Percentiles rank a stretch among this genome's conserved stretches.
Conservation (phyloP, 805 yeast species). For the Metschnikowia borealis region DNA sequence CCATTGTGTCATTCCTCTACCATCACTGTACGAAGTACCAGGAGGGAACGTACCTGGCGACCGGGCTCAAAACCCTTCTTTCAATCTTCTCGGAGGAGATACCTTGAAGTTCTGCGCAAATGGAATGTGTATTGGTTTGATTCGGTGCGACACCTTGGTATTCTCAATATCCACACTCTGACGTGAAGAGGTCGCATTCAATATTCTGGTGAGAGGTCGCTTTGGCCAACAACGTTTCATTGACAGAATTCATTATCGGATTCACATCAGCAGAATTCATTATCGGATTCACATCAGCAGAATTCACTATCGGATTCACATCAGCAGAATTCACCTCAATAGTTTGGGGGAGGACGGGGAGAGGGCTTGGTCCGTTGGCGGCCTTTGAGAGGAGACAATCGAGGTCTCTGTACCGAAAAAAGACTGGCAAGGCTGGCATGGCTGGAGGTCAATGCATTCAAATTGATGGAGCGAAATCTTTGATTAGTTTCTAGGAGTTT, state of each 20-base stretch:
- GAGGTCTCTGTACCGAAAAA: background rate
- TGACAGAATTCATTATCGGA: too few relatives aligned
- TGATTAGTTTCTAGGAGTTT: constrained; percentile 38
- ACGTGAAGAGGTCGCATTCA: constrained; percentile 12
- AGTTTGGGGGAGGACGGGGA: constrained; percentile 5
- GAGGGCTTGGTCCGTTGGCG: too few relatives aligned
- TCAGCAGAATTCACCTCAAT: too few relatives aligned
- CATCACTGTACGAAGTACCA: too few relatives aligned
- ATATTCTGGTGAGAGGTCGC: too few relatives aligned
- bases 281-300: too few relatives aligned
- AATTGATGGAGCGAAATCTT: constrained; percentile 28
- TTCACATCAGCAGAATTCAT: too few relatives aligned
- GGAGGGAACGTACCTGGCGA: too few relatives aligned
- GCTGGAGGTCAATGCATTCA: constrained; percentile 29
- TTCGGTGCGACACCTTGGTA: constrained; percentile 31
- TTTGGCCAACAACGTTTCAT: background rate
- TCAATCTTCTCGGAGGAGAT: constrained; percentile 29
- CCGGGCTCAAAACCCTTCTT: constrained; percentile 19
- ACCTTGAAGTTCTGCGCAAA: constrained; percentile 27
- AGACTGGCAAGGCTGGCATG: constrained; percentile 6
- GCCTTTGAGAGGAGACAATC: constrained; percentile 1
- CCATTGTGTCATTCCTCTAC: too few relatives aligned
- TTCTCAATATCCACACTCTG: constrained; percentile 20
- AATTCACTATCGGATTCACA: too few relatives aligned
- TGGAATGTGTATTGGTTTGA: constrained; percentile 37